Evolutionary conservation across 2,329 filamentous ascomycete genomes (phyloP).

Genomic region (Atkinsonella texensis): DNA sequence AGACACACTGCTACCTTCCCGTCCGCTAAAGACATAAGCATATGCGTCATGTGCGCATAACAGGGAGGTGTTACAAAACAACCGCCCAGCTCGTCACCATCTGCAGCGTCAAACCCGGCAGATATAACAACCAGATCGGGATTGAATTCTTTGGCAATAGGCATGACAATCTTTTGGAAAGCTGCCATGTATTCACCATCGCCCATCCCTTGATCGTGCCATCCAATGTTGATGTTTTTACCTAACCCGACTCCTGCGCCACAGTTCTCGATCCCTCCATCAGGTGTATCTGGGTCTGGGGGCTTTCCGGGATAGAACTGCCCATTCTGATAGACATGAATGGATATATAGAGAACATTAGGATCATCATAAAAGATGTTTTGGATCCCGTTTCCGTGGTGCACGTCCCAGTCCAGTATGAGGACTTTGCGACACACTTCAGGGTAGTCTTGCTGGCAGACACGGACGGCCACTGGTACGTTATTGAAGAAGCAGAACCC

Average conservation of each 20-base stretch:
- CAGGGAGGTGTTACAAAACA: slow-evolving; percentile 86
- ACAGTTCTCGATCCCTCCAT: slow-evolving; percentile 49
- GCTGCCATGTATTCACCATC: slow-evolving; percentile 95
- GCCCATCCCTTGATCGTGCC: slow-evolving; percentile 68
- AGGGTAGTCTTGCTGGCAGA: slow-evolving; percentile 73
- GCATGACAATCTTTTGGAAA: slow-evolving; percentile 94
- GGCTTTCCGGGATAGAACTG: slow-evolving; percentile 70
- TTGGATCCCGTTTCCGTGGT: slow-evolving; percentile 83
- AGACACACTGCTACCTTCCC: slow-evolving; percentile 88
- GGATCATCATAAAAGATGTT: slow-evolving; percentile 93
- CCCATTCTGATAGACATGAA: slow-evolving; percentile 80
- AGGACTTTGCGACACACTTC: slow-evolving; percentile 76
- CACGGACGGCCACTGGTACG: slow-evolving; percentile 80
- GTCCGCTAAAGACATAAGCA: slow-evolving; percentile 89
- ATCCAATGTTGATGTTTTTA: slow-evolving; percentile 55
- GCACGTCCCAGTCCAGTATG: slow-evolving; percentile 84
- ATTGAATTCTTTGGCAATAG: slow-evolving; percentile 83
- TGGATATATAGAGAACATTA: slow-evolving; percentile 88
- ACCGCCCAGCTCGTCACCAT: slow-evolving; percentile 82
- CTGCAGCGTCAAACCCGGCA: slow-evolving; percentile 90
- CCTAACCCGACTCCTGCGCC: slow-evolving; percentile 43
- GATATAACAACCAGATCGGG: slow-evolving; percentile 93
- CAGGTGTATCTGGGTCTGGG: slow-evolving; percentile 42
- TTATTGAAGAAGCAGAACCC: slow-evolving; percentile 99
- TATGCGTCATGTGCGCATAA: slow-evolving; percentile 98